Evolutionary conservation across 257 asterid species (phyloP).

Genomic region (Solanum boliviense): DNA sequence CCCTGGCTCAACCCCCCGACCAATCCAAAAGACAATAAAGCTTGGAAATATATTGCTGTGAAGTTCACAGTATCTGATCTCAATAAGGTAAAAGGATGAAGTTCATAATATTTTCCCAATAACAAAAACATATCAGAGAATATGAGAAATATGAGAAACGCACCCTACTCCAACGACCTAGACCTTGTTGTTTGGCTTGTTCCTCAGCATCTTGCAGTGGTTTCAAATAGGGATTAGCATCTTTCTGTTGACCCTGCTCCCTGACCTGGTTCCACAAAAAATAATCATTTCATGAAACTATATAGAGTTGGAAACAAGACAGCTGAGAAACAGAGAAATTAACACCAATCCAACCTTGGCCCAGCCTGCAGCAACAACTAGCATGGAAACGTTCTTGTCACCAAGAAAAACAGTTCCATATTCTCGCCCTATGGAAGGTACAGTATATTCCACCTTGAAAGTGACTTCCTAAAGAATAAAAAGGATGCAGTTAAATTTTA

Average conservation of each 20-base stretch:
- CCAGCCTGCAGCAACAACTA: constrained; percentile 93
- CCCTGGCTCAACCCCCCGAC: background rate
- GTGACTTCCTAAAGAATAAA: constrained; percentile 53
- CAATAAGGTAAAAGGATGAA: background rate
- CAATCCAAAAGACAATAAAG: background rate
- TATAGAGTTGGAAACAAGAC: background rate
- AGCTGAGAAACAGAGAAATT: background rate
- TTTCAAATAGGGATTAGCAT: constrained; percentile 69
- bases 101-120: background rate
- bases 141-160: background rate
- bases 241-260: constrained; percentile 89
- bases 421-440: constrained; percentile 76
- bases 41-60: background rate
- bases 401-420: constrained; percentile 86
- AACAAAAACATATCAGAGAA: background rate
- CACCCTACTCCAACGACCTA: constrained; percentile 95
- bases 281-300: background rate
- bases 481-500: background rate
- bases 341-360: constrained; percentile 55
- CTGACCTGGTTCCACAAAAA: constrained; percentile 49
- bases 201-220: constrained; percentile 74
- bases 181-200: constrained; percentile 83
- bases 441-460: constrained; percentile 84
- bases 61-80: background rate
- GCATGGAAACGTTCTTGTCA: constrained; percentile 65